phyloP scores from a whole-genome alignment of 495 filamentous ascomycete species.

The Aspergillus baeticus region DNA sequence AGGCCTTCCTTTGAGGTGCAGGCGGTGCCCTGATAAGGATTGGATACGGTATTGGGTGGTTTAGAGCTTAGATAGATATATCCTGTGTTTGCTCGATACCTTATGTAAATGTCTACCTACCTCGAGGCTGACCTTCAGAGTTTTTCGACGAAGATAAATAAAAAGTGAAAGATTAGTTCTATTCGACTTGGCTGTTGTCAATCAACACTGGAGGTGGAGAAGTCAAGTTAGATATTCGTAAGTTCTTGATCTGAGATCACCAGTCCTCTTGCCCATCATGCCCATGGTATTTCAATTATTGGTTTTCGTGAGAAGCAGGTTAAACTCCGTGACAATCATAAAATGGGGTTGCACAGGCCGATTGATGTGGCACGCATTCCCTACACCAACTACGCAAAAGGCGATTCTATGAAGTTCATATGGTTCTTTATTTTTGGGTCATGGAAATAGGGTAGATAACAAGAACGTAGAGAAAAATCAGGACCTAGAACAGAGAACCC shows the following conservation, averaged over 20 bases:
- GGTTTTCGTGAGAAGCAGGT: no score
- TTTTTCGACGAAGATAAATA: slow-evolving; percentile 3
- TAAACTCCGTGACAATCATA: no score
- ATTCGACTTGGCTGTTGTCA: neutral
- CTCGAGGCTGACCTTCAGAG: neutral
- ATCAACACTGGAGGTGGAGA: neutral
- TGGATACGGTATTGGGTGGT: neutral
- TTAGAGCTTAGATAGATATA: slow-evolving; percentile 14
- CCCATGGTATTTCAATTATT: no score
- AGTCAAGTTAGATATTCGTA: neutral
- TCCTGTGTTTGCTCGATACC: slow-evolving; percentile 3
- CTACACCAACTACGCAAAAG: neutral
- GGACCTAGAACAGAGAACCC: slow-evolving; percentile 30
- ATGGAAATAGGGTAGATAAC: slow-evolving; percentile 44
- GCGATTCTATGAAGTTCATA: slow-evolving; percentile 37
- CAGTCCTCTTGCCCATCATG: no score
- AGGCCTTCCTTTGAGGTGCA: slow-evolving; percentile 74
- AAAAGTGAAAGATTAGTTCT: neutral
- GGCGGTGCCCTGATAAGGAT: neutral
- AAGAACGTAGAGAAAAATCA: slow-evolving; percentile 32
- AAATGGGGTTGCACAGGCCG: neutral
- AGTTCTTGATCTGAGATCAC: no score
- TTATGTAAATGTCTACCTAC: neutral
- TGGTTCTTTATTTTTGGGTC: slow-evolving; percentile 42
- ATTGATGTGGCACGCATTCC: neutral